A percentile compares a stretch with the other conserved stretches of the same genome.
These are phyloP conservation scores for Flaveria trinervia DNA, from an alignment of 129 eudicot species.

Conservation along the genomic window DNA sequence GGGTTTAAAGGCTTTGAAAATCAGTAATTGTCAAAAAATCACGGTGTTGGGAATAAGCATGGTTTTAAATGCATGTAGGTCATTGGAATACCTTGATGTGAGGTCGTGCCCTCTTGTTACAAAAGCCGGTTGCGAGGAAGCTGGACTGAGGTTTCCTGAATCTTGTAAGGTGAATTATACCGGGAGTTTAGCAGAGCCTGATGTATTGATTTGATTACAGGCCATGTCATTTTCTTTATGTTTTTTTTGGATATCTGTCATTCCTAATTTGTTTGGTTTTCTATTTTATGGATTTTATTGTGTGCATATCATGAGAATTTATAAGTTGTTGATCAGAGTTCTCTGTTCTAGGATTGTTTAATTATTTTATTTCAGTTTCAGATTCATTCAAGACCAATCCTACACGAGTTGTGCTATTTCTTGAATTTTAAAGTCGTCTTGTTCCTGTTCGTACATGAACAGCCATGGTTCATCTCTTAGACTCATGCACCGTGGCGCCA, in stretches of 20 bases:
- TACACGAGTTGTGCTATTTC: constrained; percentile 22
- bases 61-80: constrained; percentile 62
- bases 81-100: constrained; percentile 78
- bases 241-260: not conserved
- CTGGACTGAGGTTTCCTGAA: constrained; percentile 78
- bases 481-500: no score
- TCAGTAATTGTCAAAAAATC: constrained; percentile 82
- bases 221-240: constrained; percentile 4
- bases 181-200: constrained; percentile 85
- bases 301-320: constrained; percentile 24
- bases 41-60: constrained; percentile 64
- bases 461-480: not conserved
- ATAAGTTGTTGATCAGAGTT: constrained; percentile 3
- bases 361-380: constrained; percentile 20
- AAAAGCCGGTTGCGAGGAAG: constrained; percentile 71
- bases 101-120: constrained; percentile 82
- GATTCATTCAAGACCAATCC: constrained; percentile 29
- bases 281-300: constrained; percentile 13
- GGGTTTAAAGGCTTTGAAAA: constrained; percentile 63
- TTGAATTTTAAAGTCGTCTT: constrained; percentile 7
- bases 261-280: not conserved
- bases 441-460: not conserved
- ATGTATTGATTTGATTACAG: constrained; percentile 46
- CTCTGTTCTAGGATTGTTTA: constrained; percentile 7
- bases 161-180: constrained; percentile 75